Evolutionary conservation across 768 basidiomycete genomes (phyloP).

Genomic region (Russula foetens): DNA sequence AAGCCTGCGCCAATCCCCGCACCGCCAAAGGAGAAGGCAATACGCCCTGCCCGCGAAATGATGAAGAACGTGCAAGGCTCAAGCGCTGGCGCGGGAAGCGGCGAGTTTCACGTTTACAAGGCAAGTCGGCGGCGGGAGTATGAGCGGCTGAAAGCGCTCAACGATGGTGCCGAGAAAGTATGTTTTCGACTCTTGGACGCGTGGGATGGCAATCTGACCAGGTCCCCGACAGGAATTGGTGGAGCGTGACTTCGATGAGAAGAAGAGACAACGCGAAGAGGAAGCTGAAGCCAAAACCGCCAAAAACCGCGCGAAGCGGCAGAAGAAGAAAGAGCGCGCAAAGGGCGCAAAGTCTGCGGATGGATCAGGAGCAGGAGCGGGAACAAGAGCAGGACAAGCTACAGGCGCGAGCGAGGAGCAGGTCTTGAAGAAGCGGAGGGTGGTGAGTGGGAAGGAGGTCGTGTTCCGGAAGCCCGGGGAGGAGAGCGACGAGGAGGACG

Average conservation of each 20-base stretch:
- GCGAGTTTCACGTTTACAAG: slow-evolving; percentile 99
- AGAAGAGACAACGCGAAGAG: slow-evolving; percentile 62
- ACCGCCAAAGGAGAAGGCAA: slow-evolving; percentile 73
- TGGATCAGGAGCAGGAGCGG: slow-evolving; percentile 14
- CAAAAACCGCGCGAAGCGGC: slow-evolving; percentile 90
- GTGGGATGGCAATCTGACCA: background rate
- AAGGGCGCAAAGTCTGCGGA: slow-evolving; percentile 32
- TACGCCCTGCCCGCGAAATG: slow-evolving; percentile 84
- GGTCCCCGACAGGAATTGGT: slow-evolving; percentile 51
- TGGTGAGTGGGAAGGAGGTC: slow-evolving; percentile 72
- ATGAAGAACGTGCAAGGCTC: slow-evolving; percentile 99
- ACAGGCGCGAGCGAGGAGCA: slow-evolving; percentile 26
- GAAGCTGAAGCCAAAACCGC: slow-evolving; percentile 81
- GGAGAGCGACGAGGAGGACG: slow-evolving; percentile 34
- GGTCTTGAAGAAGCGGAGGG: slow-evolving; percentile 69
- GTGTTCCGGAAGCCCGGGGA: slow-evolving; percentile 48
- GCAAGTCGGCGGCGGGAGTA: slow-evolving; percentile 91
- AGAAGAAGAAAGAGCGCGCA: slow-evolving; percentile 79
- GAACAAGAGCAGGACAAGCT: slow-evolving; percentile 20
- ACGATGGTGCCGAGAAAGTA: slow-evolving; percentile 74
- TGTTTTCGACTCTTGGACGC: slow-evolving; percentile 21
- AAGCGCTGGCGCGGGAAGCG: slow-evolving; percentile 93
- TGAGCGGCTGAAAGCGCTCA: slow-evolving; percentile 85
- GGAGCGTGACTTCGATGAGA: slow-evolving; percentile 64
- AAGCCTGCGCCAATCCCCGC: slow-evolving; percentile 75